Conservation (phyloP, 1,284 basidiomycete genomes). For the Puccinia novopanici region DNA sequence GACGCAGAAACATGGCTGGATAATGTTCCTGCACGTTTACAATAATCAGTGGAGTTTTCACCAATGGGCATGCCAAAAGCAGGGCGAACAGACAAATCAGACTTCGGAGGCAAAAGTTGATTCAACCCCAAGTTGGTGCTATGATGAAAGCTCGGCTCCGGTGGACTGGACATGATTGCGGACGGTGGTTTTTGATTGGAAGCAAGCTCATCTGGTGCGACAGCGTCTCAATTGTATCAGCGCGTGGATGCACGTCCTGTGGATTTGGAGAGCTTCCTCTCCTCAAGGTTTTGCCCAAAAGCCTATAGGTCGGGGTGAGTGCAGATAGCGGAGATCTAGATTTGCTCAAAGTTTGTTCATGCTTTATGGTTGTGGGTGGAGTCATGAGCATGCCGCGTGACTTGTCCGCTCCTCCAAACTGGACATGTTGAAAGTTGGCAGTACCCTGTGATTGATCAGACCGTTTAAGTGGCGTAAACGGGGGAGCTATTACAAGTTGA, state of each 20-base stretch:
- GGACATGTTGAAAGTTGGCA: too few relatives aligned
- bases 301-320: too few relatives aligned
- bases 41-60: slow-evolving; percentile 2
- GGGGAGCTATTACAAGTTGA: slow-evolving; percentile 43
- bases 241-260: neutral
- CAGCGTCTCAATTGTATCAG: neutral
- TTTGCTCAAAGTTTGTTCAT: too few relatives aligned
- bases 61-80: too few relatives aligned
- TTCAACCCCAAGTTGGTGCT: neutral
- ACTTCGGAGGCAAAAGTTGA: neutral
- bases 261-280: too few relatives aligned
- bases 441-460: too few relatives aligned
- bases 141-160: slow-evolving; percentile 28
- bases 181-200: slow-evolving; percentile 38
- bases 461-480: slow-evolving; percentile 38
- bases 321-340: too few relatives aligned
- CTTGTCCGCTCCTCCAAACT: too few relatives aligned
- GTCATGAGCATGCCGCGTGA: too few relatives aligned
- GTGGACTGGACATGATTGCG: slow-evolving; percentile 37
- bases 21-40: slow-evolving; percentile 39
- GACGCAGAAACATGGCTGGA: neutral
- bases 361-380: too few relatives aligned
- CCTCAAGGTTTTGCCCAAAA: too few relatives aligned
- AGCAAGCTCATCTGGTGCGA: slow-evolving; percentile 21
- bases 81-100: neutral